Evolutionary conservation across 768 basidiomycete species (phyloP).

Genomic region (Hortiboletus campestris): DNA sequence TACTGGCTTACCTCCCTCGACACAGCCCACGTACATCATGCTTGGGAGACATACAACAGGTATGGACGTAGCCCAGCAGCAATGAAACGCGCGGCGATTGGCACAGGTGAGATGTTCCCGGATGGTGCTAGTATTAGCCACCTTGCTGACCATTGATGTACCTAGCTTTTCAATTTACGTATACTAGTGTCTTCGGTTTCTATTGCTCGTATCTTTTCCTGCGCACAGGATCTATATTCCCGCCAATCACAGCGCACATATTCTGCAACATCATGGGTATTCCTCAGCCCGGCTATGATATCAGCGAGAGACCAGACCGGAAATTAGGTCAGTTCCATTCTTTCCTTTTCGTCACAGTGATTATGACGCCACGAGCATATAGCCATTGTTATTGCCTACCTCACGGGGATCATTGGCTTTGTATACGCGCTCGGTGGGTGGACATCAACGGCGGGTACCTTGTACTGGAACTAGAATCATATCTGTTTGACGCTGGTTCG

Average conservation of each 20-base stretch:
- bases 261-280: constrained; percentile 97
- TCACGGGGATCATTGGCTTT: constrained; percentile 61
- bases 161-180: constrained; percentile 81
- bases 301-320: constrained; percentile 48
- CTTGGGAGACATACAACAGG: constrained; percentile 78
- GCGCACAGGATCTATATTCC: constrained; percentile 77
- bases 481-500: constrained; percentile 11
- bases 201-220: constrained; percentile 85
- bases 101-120: constrained; percentile 43
- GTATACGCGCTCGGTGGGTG: constrained; percentile 49
- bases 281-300: constrained; percentile 62
- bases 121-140: background rate
- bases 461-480: constrained; percentile 41
- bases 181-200: constrained; percentile 92
- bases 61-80: constrained; percentile 70
- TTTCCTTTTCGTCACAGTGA: constrained; percentile 11
- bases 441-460: constrained; percentile 39
- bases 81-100: constrained; percentile 55
- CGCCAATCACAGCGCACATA: constrained; percentile 75
- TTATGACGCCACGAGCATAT: constrained; percentile 10
- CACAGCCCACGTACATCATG: constrained; percentile 90
- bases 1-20: constrained; percentile 1
- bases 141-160: constrained; percentile 13
- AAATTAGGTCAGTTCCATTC: constrained; percentile 46
- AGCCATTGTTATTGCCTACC: constrained; percentile 59